phyloP scores from a whole-genome alignment of 306 rosid species.

The Glycyrrhiza uralensis region DNA sequence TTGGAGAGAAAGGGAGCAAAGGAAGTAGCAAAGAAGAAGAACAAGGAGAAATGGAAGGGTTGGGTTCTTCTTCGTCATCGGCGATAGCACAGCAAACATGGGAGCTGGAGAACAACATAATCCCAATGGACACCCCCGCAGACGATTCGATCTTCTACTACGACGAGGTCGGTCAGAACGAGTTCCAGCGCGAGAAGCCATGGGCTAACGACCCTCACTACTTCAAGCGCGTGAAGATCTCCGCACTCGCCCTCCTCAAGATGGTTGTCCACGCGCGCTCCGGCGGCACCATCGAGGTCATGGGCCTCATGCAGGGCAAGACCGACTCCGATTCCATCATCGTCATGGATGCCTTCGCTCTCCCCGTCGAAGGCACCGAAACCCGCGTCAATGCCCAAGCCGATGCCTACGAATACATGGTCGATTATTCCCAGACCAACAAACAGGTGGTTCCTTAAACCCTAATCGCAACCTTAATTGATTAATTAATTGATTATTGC shows the following conservation, averaged over 20 bases:
- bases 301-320: conserved; percentile 99
- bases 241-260: conserved; percentile 94
- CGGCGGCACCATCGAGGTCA: conserved; percentile 92
- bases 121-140: conserved; percentile 69
- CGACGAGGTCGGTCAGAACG: conserved; percentile 69
- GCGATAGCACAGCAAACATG: conserved; percentile 82
- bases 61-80: conserved; percentile 36
- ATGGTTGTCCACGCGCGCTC: conserved; percentile 99
- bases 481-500: not conserved
- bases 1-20: not conserved
- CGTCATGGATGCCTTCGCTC: conserved; percentile 93
- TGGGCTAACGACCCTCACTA: conserved; percentile 85
- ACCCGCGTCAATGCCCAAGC: conserved; percentile 99
- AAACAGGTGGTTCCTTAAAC: conserved; percentile 90
- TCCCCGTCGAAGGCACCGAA: conserved; percentile 97
- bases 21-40: not conserved
- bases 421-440: conserved; percentile 90
- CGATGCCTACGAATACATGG: conserved; percentile 95
- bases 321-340: conserved; percentile 86
- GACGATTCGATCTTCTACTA: conserved; percentile 91
- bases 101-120: conserved; percentile 90
- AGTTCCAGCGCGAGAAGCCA: conserved; percentile 82
- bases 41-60: conserved; percentile 18
- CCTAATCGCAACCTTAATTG: not conserved
- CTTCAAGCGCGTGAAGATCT: conserved; percentile 97